Conservation (phyloP, 352 stramenopile species). For the Phytophthora boehmeriae region DNA sequence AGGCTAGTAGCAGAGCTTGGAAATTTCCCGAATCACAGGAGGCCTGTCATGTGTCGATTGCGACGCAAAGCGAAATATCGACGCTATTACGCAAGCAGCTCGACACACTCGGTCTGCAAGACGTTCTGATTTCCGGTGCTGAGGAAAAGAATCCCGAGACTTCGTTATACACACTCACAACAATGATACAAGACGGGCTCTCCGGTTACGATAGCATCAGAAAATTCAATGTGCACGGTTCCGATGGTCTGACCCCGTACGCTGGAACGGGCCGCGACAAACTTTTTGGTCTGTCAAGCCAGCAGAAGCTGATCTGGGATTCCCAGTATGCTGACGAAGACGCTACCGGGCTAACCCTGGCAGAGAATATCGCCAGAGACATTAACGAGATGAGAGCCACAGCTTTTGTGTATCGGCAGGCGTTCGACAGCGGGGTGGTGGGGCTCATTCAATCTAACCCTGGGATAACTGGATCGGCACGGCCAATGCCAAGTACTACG, state of each 20-base stretch:
- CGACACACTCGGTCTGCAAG: slow-evolving; percentile 35
- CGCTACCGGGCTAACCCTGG: slow-evolving; percentile 58
- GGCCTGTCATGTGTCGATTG: slow-evolving; percentile 51
- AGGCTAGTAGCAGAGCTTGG: slow-evolving; percentile 57
- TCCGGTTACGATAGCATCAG: slow-evolving; percentile 30
- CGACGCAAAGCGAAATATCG: slow-evolving; percentile 43
- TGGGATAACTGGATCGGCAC: slow-evolving; percentile 41
- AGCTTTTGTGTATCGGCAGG: slow-evolving; percentile 59
- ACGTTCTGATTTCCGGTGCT: slow-evolving; percentile 42
- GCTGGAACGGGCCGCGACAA: slow-evolving; percentile 38
- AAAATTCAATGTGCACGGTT: slow-evolving; percentile 67
- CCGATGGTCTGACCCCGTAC: slow-evolving; percentile 53
- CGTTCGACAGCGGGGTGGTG: slow-evolving; percentile 42
- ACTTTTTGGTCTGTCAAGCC: slow-evolving; percentile 37
- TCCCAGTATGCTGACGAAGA: slow-evolving; percentile 55
- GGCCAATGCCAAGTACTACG: slow-evolving; percentile 48
- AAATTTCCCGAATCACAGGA: slow-evolving; percentile 53
- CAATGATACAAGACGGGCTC: slow-evolving; percentile 19
- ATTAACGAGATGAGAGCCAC: slow-evolving; percentile 49
- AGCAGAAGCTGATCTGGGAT: slow-evolving; percentile 43
- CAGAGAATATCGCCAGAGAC: slow-evolving; percentile 44
- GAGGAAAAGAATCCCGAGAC: slow-evolving; percentile 57
- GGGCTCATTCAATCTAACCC: slow-evolving; percentile 49
- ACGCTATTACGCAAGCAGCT: slow-evolving; percentile 46
- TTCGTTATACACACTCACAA: slow-evolving; percentile 35